Conservation (phyloP, 202 grass and related monocot genomes). For the Panicum virgatum region DNA sequence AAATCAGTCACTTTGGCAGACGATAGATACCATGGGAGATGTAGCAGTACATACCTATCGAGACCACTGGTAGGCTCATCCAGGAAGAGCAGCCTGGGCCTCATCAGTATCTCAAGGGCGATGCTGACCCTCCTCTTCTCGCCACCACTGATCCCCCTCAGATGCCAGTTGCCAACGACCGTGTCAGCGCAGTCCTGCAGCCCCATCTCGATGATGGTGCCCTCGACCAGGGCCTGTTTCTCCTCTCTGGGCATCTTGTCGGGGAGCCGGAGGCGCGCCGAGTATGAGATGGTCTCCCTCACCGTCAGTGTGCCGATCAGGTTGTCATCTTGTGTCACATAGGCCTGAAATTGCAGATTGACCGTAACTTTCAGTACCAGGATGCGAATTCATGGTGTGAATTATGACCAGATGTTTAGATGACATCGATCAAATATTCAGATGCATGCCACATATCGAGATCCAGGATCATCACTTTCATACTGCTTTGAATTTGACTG, state of each 20-base stretch:
- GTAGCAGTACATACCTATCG: slow-evolving; percentile 56
- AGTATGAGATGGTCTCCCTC: slow-evolving; percentile 91
- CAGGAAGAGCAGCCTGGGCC: slow-evolving; percentile 87
- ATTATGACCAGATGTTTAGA: not conserved
- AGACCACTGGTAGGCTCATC: slow-evolving; percentile 95
- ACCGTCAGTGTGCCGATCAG: slow-evolving; percentile 94
- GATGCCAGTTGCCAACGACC: slow-evolving; percentile 88
- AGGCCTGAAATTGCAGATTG: slow-evolving; percentile 54
- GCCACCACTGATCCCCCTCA: slow-evolving; percentile 85
- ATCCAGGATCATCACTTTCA: not conserved
- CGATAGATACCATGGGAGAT: not conserved
- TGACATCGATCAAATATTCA: not conserved
- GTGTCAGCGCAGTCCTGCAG: slow-evolving; percentile 97
- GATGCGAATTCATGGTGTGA: not conserved
- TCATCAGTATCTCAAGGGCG: slow-evolving; percentile 89
- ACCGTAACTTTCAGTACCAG: not conserved
- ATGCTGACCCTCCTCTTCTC: slow-evolving; percentile 99
- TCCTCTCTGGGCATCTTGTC: slow-evolving; percentile 85
- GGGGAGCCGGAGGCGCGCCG: slow-evolving; percentile 72
- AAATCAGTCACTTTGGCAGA: slow-evolving; percentile 19
- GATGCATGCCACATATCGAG: not conserved
- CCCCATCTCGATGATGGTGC: slow-evolving; percentile 97
- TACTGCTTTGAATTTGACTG: not conserved
- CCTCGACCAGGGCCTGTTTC: slow-evolving; percentile 89
- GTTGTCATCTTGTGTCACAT: slow-evolving; percentile 94